phyloP scores from a whole-genome alignment of 2,329 filamentous ascomycete genomes.

The Fusarium palustre region DNA sequence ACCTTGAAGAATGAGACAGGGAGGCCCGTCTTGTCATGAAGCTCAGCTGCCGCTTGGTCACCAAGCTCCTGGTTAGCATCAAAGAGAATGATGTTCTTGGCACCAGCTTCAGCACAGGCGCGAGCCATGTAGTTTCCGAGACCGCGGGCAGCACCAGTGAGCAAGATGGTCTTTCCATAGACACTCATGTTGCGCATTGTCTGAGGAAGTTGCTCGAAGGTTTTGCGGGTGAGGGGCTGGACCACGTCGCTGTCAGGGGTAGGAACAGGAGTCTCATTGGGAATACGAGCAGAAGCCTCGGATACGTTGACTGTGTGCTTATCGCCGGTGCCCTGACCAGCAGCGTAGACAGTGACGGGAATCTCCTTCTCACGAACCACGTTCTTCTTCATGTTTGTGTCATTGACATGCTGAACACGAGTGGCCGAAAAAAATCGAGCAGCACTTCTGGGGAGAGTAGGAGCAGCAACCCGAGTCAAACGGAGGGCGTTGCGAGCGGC shows the following conservation, averaged over 20 bases:
- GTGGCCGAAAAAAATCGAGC: constrained; percentile 52
- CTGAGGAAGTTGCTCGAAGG: constrained; percentile 68
- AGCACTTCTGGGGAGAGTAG: constrained; percentile 42
- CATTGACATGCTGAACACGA: constrained; percentile 49
- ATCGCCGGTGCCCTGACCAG: constrained; percentile 60
- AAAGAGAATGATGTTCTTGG: constrained; percentile 79
- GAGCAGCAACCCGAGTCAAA: constrained; percentile 49
- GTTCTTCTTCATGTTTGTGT: constrained; percentile 61
- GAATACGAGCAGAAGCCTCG: constrained; percentile 55
- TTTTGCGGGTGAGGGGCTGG: constrained; percentile 63
- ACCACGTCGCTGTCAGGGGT: constrained; percentile 61
- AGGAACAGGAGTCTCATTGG: constrained; percentile 55
- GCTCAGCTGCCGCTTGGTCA: constrained; percentile 74
- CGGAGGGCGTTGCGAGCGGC: constrained; percentile 53
- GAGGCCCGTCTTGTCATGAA: constrained; percentile 78
- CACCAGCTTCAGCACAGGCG: constrained; percentile 80
- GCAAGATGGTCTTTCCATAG: constrained; percentile 76
- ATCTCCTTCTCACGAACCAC: constrained; percentile 69
- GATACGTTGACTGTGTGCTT: constrained; percentile 68
- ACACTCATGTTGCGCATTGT: constrained; percentile 78
- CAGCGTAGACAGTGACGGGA: constrained; percentile 65
- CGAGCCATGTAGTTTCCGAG: constrained; percentile 84
- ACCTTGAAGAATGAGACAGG: constrained; percentile 83
- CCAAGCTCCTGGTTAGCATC: constrained; percentile 82
- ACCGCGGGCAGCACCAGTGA: constrained; percentile 81